Percentiles rank a stretch among this genome's conserved stretches.
These are phyloP conservation scores for Agaricus sinodeliciosus DNA, from an alignment of 768 basidiomycete genomes.

Conservation along the genomic window DNA sequence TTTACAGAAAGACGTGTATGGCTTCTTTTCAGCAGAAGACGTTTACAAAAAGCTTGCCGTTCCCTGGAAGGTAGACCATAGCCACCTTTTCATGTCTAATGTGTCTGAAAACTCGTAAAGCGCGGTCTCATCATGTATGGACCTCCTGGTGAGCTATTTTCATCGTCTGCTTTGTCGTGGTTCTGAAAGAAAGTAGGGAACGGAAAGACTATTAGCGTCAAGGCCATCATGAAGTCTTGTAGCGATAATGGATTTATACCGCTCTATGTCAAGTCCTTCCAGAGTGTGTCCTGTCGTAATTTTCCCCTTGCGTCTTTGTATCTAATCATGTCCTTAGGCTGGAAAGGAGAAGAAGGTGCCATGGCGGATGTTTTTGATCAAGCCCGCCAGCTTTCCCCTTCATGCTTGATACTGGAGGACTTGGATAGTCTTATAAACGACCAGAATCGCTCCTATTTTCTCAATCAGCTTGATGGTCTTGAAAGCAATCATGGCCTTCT, in stretches of 20 bases:
- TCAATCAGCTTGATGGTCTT: slow-evolving; percentile 81
- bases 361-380: slow-evolving; percentile 67
- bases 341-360: slow-evolving; percentile 53
- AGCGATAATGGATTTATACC: slow-evolving; percentile 55
- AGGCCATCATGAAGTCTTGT: slow-evolving; percentile 74
- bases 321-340: slow-evolving; percentile 30
- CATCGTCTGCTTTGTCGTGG: not conserved
- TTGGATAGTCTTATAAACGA: slow-evolving; percentile 79
- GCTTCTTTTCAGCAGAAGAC: slow-evolving; percentile 72
- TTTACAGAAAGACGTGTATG: slow-evolving; percentile 68
- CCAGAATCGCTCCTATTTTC: slow-evolving; percentile 76
- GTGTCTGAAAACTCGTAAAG: slow-evolving; percentile 24
- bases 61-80: slow-evolving; percentile 65
- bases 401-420: slow-evolving; percentile 51
- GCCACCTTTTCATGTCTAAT: not conserved
- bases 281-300: slow-evolving; percentile 34
- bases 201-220: slow-evolving; percentile 80
- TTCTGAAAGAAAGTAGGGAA: slow-evolving; percentile 41
- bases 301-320: not conserved
- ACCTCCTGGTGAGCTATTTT: slow-evolving; percentile 50
- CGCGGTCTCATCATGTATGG: slow-evolving; percentile 81
- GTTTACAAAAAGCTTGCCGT: slow-evolving; percentile 71
- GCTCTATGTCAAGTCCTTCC: slow-evolving; percentile 80
- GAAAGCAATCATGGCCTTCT: slow-evolving; percentile 76
- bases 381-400: slow-evolving; percentile 65